A percentile compares a stretch with the other conserved stretches of the same genome.
phyloP scores from a whole-genome alignment of 148 eudicot genomes.

The Persicaria tinctoria region DNA sequence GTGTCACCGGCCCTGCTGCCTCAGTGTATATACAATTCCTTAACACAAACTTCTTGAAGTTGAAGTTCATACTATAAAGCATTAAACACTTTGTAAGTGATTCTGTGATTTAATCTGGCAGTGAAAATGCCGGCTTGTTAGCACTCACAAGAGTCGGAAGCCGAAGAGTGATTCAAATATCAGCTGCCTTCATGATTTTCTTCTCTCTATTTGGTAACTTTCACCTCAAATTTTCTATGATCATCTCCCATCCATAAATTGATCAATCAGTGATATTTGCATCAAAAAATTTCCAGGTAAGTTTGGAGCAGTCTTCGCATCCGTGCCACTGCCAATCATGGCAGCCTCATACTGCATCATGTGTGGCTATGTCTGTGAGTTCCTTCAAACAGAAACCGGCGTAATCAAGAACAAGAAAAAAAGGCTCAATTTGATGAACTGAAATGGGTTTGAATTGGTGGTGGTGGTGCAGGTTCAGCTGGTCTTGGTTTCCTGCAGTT shows the following conservation, averaged over 20 bases:
- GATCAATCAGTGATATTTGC: background rate
- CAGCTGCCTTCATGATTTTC: conserved; percentile 57
- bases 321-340: conserved; percentile 62
- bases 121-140: conserved; percentile 76
- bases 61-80: background rate
- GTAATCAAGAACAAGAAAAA: background rate
- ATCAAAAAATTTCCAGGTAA: conserved; percentile 34
- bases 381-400: background rate
- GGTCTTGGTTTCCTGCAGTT: conserved; percentile 75
- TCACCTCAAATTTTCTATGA: background rate
- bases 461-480: conserved; percentile 51
- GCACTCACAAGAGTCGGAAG: conserved; percentile 78
- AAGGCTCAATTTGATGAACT: background rate
- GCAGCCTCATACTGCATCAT: conserved; percentile 69
- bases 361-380: conserved; percentile 65
- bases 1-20: conserved; percentile 51
- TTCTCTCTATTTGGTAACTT: conserved; percentile 67
- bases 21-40: conserved; percentile 43
- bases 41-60: background rate
- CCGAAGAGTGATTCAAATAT: conserved; percentile 62
- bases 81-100: background rate
- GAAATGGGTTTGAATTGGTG: background rate
- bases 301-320: conserved; percentile 76
- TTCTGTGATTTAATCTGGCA: conserved; percentile 11
- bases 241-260: background rate